Conservation (phyloP, 768 basidiomycete genomes). For the Rhodotorula paludigena region DNA sequence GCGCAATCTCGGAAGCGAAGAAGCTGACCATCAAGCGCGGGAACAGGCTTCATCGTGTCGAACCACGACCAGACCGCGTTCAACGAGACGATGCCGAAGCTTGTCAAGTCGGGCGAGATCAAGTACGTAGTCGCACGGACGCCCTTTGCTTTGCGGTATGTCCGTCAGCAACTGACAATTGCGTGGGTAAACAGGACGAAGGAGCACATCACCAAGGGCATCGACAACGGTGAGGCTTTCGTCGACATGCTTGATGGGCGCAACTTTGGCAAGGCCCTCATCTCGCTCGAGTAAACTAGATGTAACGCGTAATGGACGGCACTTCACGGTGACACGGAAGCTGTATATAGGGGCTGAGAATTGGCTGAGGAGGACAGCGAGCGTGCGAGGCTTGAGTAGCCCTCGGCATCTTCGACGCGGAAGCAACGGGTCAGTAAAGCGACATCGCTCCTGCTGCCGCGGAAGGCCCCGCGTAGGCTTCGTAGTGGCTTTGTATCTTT, state of each 20-base stretch:
- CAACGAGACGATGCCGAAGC: slow-evolving; percentile 32
- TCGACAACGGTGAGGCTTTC: slow-evolving; percentile 44
- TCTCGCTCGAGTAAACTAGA: slow-evolving; percentile 13
- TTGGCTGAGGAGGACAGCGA: too few species aligned
- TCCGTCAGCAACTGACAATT: too few species aligned
- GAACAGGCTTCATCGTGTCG: slow-evolving; percentile 33
- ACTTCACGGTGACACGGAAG: too few species aligned
- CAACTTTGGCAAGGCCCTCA: slow-evolving; percentile 40
- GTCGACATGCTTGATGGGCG: slow-evolving; percentile 37
- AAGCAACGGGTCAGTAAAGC: too few species aligned
- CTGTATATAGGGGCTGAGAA: too few species aligned
- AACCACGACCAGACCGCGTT: slow-evolving; percentile 27
- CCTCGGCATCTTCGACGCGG: neutral
- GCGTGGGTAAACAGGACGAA: too few species aligned
- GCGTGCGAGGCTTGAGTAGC: neutral
- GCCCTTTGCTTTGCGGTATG: neutral
- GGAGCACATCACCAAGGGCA: slow-evolving; percentile 43
- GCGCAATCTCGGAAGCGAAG: neutral
- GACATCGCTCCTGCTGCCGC: too few species aligned
- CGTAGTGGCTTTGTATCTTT: too few species aligned
- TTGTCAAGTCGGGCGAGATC: slow-evolving; percentile 41
- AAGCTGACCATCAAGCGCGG: neutral
- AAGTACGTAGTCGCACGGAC: slow-evolving; percentile 13
- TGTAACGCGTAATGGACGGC: too few species aligned
- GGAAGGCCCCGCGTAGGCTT: too few species aligned